phyloP scores from a whole-genome alignment of 2,329 filamentous ascomycete genomes.

The Stylonectria norvegica region DNA sequence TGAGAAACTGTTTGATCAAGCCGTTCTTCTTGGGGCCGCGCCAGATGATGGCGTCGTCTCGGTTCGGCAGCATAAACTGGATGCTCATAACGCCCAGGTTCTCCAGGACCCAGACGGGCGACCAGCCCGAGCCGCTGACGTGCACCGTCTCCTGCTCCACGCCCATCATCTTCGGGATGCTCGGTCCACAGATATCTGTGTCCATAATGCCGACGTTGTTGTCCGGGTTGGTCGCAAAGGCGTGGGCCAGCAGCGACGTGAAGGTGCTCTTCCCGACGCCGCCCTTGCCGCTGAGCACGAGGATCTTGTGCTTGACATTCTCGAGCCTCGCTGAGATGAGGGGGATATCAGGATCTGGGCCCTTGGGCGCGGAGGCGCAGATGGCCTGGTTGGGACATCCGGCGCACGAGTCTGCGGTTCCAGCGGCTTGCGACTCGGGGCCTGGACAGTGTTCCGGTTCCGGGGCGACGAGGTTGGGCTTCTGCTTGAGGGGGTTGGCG shows the following conservation, averaged over 20 bases:
- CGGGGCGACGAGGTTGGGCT: conserved; percentile 84
- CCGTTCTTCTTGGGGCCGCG: conserved; percentile 98
- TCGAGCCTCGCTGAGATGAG: conserved; percentile 80
- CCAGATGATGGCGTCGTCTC: conserved; percentile 97
- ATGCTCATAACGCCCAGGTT: conserved; percentile 96
- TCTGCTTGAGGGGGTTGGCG: conserved; percentile 69
- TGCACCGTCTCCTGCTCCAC: conserved; percentile 93
- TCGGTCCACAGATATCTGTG: conserved; percentile 94
- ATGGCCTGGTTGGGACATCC: conserved; percentile 96
- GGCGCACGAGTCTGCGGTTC: conserved; percentile 77
- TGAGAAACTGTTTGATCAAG: conserved; percentile 94
- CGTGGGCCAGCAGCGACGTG: conserved; percentile 81
- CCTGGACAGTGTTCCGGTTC: conserved; percentile 97
- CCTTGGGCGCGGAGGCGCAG: conserved; percentile 90
- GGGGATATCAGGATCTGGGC: conserved; percentile 90
- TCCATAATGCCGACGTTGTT: conserved; percentile 92
- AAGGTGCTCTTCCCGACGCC: conserved; percentile 97
- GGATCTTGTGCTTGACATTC: conserved; percentile 83
- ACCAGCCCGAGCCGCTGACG: conserved; percentile 84
- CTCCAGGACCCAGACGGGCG: conserved; percentile 90
- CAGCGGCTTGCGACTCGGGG: conserved; percentile 71
- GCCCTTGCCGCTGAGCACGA: conserved; percentile 91
- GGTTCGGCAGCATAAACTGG: conserved; percentile 94
- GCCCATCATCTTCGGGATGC: conserved; percentile 98
- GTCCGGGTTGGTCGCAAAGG: conserved; percentile 77